Evolutionary conservation across 2,329 filamentous ascomycete species (phyloP), one percentile per base, ranked within the genome.

Genomic region (Lecanicillium sp.): DNA sequence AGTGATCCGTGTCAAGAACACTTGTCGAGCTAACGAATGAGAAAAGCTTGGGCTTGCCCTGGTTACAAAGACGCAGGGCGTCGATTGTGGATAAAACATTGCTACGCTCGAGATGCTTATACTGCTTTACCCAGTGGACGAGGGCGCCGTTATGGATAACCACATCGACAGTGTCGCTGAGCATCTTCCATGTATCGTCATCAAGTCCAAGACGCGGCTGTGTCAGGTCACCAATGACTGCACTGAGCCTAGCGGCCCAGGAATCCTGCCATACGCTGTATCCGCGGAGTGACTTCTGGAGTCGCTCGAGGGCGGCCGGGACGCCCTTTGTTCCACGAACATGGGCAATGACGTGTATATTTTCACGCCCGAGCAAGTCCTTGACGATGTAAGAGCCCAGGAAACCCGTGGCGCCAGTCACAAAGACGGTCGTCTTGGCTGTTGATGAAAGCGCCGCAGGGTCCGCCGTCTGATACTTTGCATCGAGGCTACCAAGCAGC

Each of bases 11-110:
- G 58, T 95, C 90, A 4, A 95, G 75, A 2, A 83, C 80, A 31
- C 77, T 83, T 2, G 87, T 95, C 0, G 87, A 94, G 47, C 77
- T 84, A 43, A 94, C 79, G 48, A 94, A 94, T 43, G 53, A 33
- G 46, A 95, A 80, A 5, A 73, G 70, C 71, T 95, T 95, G 5
- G 85, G 70, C 58, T 80, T 88, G 20, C 83, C 85, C 22, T 70
- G 64, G n/a, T 75, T 75, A 56, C 87, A 94, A 29, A 95, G 77
- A 46, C 71, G 68, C 54, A 95, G 70, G 8, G 77, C 73, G 38
- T 88, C 84, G 18, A 95, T 65, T 0, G 87, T 94, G 11, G 78
- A 81, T n/a, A 83, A 64, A 1, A 95, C 89, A 54, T 95, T 95
- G 41, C 81, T 70, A 1, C 73, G 66, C 55, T 75, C 76, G 48